A percentile compares a stretch with the other conserved stretches of the same genome.
Conservation (phyloP, 306 rosid genomes). For the Phaseolus lunatus region DNA sequence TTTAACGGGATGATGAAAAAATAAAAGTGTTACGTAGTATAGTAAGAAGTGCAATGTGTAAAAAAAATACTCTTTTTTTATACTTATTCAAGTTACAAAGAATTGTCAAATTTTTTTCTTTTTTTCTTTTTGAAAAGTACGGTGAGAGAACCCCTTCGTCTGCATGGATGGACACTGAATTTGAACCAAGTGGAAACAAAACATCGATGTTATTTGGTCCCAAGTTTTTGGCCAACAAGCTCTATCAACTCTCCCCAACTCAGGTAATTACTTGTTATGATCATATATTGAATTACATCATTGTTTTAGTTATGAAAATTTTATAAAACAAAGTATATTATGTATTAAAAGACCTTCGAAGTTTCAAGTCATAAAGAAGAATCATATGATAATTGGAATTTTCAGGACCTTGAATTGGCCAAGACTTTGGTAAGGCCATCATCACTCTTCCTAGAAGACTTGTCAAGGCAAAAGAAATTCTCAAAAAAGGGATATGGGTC, state of each 20-base stretch:
- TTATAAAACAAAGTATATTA: background rate
- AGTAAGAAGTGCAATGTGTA: no score
- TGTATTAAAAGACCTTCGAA: no score
- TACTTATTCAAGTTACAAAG: no score
- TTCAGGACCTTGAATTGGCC: slow-evolving; percentile 66
- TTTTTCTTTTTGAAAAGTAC: slow-evolving; percentile 42
- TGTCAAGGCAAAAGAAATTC: slow-evolving; percentile 47
- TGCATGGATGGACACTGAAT: slow-evolving; percentile 55
- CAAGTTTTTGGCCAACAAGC: slow-evolving; percentile 43
- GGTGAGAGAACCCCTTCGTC: background rate
- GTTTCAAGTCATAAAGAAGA: background rate
- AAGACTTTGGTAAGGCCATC: slow-evolving; percentile 49
- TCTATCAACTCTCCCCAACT: slow-evolving; percentile 59
- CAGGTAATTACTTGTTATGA: slow-evolving; percentile 51
- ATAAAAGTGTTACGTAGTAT: no score
- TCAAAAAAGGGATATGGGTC: slow-evolving; percentile 58
- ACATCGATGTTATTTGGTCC: slow-evolving; percentile 60
- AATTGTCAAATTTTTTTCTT: no score
- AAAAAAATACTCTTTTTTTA: no score
- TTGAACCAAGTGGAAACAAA: slow-evolving; percentile 28
- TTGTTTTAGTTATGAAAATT: background rate
- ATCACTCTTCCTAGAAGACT: slow-evolving; percentile 56
- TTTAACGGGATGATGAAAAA: no score
- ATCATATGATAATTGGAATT: background rate
- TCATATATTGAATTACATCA: no score